Conservation (phyloP, 1,284 basidiomycete genomes). For the Ustilago esculenta region DNA sequence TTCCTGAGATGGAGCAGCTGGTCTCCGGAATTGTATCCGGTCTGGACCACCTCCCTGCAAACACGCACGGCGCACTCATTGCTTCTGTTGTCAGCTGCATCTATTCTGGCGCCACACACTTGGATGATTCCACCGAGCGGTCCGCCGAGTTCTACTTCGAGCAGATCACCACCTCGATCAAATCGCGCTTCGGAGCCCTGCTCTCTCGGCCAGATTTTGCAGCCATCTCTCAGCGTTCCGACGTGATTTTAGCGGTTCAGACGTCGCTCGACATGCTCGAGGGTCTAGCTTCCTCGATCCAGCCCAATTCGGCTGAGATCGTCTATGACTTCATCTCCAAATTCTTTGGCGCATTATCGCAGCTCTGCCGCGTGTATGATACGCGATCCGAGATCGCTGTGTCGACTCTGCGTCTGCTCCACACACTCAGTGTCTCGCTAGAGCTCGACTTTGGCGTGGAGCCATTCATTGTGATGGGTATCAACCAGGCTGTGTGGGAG, state of each 20-base stretch:
- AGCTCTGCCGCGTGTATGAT: constrained; percentile 42
- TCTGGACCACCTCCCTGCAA: constrained; percentile 53
- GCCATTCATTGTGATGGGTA: constrained; percentile 32
- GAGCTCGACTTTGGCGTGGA: constrained; percentile 45
- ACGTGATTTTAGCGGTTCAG: constrained; percentile 48
- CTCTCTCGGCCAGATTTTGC: constrained; percentile 45
- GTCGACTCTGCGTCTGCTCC: constrained; percentile 28
- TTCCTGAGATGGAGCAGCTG: constrained; percentile 50
- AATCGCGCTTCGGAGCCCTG: constrained; percentile 41
- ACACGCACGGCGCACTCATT: constrained; percentile 55
- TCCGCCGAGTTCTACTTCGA: constrained; percentile 48
- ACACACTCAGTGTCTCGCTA: constrained; percentile 37
- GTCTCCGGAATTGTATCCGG: constrained; percentile 42
- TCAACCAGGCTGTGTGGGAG: constrained; percentile 38
- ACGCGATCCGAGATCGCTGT: constrained; percentile 45
- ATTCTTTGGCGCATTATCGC: constrained; percentile 46
- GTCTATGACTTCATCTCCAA: constrained; percentile 50
- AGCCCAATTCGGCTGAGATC: constrained; percentile 48
- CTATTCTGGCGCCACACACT: constrained; percentile 45
- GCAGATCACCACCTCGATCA: constrained; percentile 54
- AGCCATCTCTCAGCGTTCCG: constrained; percentile 41
- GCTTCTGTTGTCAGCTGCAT: constrained; percentile 58
- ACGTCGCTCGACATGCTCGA: constrained; percentile 58
- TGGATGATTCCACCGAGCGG: constrained; percentile 16
- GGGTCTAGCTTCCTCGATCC: constrained; percentile 45